A percentile compares a stretch with the other conserved stretches of the same genome.
These are phyloP conservation scores for Alternaria rosae DNA, from an alignment of 2,329 filamentous ascomycete genomes.

Conservation along the genomic window DNA sequence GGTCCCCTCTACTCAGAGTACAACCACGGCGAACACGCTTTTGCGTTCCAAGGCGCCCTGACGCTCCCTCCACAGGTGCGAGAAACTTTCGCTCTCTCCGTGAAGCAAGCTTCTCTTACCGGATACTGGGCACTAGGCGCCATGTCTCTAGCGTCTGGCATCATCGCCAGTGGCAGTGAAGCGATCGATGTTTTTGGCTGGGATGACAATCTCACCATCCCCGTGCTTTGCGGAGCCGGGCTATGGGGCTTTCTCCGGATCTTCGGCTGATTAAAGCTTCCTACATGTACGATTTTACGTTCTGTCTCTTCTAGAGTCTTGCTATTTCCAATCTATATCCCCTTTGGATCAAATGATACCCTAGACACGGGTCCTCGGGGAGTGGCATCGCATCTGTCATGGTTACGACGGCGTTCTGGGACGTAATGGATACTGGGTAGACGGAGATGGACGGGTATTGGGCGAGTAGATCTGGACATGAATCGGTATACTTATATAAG, in stretches of 20 bases:
- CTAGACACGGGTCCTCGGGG: slow-evolving; percentile 17
- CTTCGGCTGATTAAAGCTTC: slow-evolving; percentile 63
- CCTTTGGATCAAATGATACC: slow-evolving; percentile 20
- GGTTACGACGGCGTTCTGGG: slow-evolving; percentile 15
- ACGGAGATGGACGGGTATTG: background rate
- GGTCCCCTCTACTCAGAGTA: slow-evolving; percentile 62
- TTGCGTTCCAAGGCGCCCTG: slow-evolving; percentile 82
- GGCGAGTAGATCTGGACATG: background rate
- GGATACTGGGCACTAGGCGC: slow-evolving; percentile 77
- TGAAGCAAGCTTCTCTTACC: slow-evolving; percentile 66
- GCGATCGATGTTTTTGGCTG: slow-evolving; percentile 89
- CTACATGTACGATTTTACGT: slow-evolving; percentile 1
- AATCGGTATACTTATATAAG: slow-evolving; percentile 2
- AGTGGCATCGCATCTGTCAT: slow-evolving; percentile 6
- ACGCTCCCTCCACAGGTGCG: slow-evolving; percentile 70
- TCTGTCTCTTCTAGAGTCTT: slow-evolving; percentile 18
- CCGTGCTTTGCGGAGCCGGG: slow-evolving; percentile 84
- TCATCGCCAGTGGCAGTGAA: slow-evolving; percentile 88
- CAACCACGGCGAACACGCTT: slow-evolving; percentile 61
- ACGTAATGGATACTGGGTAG: slow-evolving; percentile 3
- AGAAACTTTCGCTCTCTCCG: slow-evolving; percentile 67
- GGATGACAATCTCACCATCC: slow-evolving; percentile 98
- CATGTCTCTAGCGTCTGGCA: slow-evolving; percentile 86
- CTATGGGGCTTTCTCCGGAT: slow-evolving; percentile 91
- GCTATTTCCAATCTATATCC: slow-evolving; percentile 10